Base-by-base conservation (phyloP, 768 basidiomycete species). In the Rhodotorula toruloides region DNA sequence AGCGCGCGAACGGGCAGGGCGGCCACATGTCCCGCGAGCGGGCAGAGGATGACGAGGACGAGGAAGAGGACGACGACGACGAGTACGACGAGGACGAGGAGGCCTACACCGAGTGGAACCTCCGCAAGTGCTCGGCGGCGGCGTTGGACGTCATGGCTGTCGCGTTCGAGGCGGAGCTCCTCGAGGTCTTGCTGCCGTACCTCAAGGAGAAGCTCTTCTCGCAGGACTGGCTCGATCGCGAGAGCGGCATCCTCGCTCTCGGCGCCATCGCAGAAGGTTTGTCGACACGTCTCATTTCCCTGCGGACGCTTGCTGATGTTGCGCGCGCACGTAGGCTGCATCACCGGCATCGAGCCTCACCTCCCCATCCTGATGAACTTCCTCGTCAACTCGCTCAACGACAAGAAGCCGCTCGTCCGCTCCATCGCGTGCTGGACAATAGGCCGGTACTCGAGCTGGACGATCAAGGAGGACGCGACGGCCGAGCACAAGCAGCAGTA, bases 341-440 rank as follows among this genome's bases (percentile, higher is more conserved):
- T 99, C 74, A 91, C 94, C 68, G 88, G 87, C 19, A 88, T 99
- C 65, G 90, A 91, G 77, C 90, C 91, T 46, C 96, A 99, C 78
- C 81, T 99, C 56, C 87, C 89, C n/a, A 89, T 88, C 42, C 83
- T 99, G 27, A 82, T 99, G 63, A 92, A 92, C 48, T 96, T 94
- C 80, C 81, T 99, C 67, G 88, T 97, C 76, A 87, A 86, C 69
- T 90, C 88, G 29, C 79, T 99, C 60, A 88, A 87, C 65, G 92
- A 99, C 78, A 83, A 89, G 44, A 97, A 97, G 90, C 94, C 96
- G 27, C 87, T 98, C 46, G 90, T 99, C 14, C 87, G 96, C 63
- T 97, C 96, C 4, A 99, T 99, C 74, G 91, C 93, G 22, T 99
- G 96, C 77, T 99, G 96, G 96, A 97, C 94, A 1, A 82, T 99